phyloP scores from a whole-genome alignment of 106 monocot genomes.

The Hemerocallis citrina region DNA sequence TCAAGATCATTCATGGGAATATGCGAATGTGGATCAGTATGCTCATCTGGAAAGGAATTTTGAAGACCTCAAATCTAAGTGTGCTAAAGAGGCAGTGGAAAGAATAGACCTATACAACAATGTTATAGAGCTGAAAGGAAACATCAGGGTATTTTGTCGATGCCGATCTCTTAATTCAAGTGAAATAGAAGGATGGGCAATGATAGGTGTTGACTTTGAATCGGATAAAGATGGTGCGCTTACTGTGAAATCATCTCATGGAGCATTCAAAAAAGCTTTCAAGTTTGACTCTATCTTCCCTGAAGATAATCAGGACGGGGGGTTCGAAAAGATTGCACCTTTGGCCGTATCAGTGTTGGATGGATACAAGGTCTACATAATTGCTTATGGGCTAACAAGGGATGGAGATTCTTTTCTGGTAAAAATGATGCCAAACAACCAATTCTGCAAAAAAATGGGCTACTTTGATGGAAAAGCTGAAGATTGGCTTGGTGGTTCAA shows the following conservation, averaged over 20 bases:
- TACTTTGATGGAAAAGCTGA: too few species aligned
- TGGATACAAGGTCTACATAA: too few species aligned
- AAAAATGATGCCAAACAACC: too few species aligned
- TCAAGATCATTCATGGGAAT: too few species aligned
- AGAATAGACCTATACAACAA: constrained; percentile 75
- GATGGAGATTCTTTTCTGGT: too few species aligned
- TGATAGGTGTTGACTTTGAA: constrained; percentile 70
- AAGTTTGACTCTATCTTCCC: constrained; percentile 90
- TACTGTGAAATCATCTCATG: constrained; percentile 53
- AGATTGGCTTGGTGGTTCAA: too few species aligned
- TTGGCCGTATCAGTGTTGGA: too few species aligned
- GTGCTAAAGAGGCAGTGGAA: constrained; percentile 55
- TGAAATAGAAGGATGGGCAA: constrained; percentile 53
- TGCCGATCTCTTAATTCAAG: constrained; percentile 69
- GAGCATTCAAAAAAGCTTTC: constrained; percentile 56
- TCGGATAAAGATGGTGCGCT: constrained; percentile 80
- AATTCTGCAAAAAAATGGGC: too few species aligned
- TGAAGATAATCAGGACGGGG: constrained; percentile 71
- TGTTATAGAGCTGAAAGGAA: constrained; percentile 84
- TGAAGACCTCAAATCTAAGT: constrained; percentile 45
- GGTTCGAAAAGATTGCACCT: too few species aligned
- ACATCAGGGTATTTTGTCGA: constrained; percentile 87
- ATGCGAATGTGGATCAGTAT: constrained; percentile 40
- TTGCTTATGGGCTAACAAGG: too few species aligned
- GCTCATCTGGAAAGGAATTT: constrained; percentile 28